Percentiles rank a stretch among this genome's conserved stretches.
phyloP scores from a whole-genome alignment of 768 basidiomycete species.

The Phaffia australis region DNA sequence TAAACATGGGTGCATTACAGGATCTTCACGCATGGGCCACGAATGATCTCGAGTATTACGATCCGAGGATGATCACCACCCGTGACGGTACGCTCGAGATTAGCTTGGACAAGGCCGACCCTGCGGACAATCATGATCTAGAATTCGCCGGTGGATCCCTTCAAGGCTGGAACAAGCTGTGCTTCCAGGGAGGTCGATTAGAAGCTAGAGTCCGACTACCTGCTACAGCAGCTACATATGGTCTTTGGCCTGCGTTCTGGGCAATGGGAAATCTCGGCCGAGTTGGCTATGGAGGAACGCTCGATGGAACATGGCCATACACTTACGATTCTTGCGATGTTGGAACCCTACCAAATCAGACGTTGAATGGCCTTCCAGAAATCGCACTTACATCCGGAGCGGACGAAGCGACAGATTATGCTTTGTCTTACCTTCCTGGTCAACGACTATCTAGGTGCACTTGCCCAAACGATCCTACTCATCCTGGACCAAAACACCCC shows the following conservation, averaged over 20 bases:
- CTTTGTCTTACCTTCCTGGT: constrained; percentile 31
- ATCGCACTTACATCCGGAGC: constrained; percentile 9
- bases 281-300: constrained; percentile 23
- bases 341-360: constrained; percentile 21
- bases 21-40: constrained; percentile 25
- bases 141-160: constrained; percentile 27
- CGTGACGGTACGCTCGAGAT: constrained; percentile 34
- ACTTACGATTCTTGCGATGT: constrained; percentile 24
- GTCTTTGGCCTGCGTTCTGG: constrained; percentile 24
- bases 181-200: constrained; percentile 22
- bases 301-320: constrained; percentile 21
- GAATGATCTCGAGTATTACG: constrained; percentile 36
- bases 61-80: constrained; percentile 39
- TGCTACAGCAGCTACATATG: constrained; percentile 4
- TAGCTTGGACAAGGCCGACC: constrained; percentile 29
- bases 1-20: background rate
- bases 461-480: constrained; percentile 34
- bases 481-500: constrained; percentile 45
- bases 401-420: background rate
- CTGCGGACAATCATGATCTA: constrained; percentile 22
- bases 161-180: constrained; percentile 23
- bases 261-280: constrained; percentile 26
- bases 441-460: constrained; percentile 58
- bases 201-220: constrained; percentile 21
- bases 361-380: constrained; percentile 4